These are phyloP conservation scores for Funneliformis caledonium DNA, from an alignment of 371 early-diverging fungal species.

Conservation along the genomic window DNA sequence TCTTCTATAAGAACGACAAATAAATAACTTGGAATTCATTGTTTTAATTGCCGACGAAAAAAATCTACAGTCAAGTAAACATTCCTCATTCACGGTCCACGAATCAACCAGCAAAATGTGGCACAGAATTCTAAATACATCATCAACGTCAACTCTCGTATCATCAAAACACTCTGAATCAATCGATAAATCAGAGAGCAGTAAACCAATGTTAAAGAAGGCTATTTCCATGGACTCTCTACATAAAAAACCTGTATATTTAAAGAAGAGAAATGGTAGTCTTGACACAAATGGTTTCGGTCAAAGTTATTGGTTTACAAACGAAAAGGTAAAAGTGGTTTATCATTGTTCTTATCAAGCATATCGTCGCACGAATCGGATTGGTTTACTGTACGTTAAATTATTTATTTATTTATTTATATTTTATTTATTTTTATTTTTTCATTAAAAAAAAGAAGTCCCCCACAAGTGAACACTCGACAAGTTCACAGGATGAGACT, in stretches of 20 bases:
- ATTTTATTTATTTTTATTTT: background rate
- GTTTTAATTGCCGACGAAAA: too few species aligned
- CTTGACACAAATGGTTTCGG: background rate
- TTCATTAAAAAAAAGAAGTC: background rate
- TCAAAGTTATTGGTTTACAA: background rate
- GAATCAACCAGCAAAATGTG: background rate
- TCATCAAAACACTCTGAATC: background rate
- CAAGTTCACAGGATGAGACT: slow-evolving; percentile 12
- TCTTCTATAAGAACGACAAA: too few species aligned
- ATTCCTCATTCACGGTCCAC: background rate
- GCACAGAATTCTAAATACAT: background rate
- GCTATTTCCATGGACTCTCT: slow-evolving; percentile 5
- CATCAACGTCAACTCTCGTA: background rate
- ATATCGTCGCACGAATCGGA: background rate
- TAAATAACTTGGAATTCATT: too few species aligned
- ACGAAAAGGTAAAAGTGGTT: background rate
- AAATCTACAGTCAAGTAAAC: background rate
- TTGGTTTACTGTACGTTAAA: background rate
- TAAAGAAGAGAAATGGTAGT: slow-evolving; percentile 21
- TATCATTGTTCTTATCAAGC: too few species aligned
- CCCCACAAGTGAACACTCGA: background rate
- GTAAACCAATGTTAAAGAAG: background rate
- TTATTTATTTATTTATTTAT: background rate
- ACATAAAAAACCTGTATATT: background rate
- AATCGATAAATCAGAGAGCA: background rate